Evolutionary conservation across 2,329 filamentous ascomycete genomes (phyloP), one percentile per base, ranked within the genome.

Genomic region (Rugonectria rugulosa): DNA sequence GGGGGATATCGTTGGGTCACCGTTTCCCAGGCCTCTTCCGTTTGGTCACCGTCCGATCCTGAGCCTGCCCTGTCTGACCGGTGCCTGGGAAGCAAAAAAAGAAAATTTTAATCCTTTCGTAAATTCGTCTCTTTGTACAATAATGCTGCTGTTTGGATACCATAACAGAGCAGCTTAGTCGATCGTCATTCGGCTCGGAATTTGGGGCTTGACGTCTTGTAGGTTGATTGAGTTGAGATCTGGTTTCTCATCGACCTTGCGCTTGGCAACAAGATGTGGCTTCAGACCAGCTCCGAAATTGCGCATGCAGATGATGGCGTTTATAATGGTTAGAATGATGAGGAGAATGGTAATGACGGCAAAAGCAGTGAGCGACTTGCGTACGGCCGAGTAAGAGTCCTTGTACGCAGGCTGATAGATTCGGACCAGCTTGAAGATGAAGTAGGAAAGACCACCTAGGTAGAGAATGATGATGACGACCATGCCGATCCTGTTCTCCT

Each of bases 401-500:
- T 71, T 72, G 64, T 86, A 84, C 37, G 72, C 73, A 10, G 84
- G 78, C 65, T 89, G 86, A 75, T 96, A 99, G 86, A 99, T 99
- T 72, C 95, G 91, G 56, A 95, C 89, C 50, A 99, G 86, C 82
- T 99, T 99, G 85, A 97, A 99, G 71, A 97, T 84, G 80, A 99
- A 99, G 79, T 98, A 99, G 53, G 88, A 91, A 62, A 98, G 84
- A 32, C 88, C 94, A 60, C 89, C 92, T 62, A 97, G 88, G 76
- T 96, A 97, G 53, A 97, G 83, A 47, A 93, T 78, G 67, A 98
- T 94, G 70, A 92, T 87, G 63, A 79, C 69, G 49, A 88, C 76
- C 86, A 96, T 96, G 71, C 94, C 93, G 10, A 81, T 56, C 64
- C 87, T 88, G 70, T 88, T 93, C 75, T 99, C 95, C 63, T 87